These are phyloP conservation scores for Chrysochromulina parva DNA, from an alignment of 78 protist genomes.

Conservation along the genomic window DNA sequence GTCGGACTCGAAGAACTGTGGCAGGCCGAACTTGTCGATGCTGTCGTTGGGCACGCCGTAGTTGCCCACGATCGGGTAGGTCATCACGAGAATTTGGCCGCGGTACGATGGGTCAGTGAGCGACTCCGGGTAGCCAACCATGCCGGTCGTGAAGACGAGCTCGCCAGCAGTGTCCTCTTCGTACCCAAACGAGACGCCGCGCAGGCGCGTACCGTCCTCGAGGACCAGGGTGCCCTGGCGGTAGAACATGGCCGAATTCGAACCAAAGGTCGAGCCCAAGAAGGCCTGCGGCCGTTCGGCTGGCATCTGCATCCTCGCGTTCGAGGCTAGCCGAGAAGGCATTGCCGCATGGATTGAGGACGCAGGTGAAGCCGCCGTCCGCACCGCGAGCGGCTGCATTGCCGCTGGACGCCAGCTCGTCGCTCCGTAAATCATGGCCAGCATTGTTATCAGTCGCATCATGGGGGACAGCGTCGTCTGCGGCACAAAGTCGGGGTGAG, in stretches of 20 bases:
- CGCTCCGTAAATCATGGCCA: too few species aligned
- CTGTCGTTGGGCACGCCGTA: conserved; percentile 89
- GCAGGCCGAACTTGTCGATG: conserved; percentile 65
- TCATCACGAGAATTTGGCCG: conserved; percentile 88
- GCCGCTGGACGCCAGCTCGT: too few species aligned
- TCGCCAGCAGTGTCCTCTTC: conserved; percentile 78
- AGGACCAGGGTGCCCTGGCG: conserved; percentile 70
- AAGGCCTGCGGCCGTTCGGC: not conserved
- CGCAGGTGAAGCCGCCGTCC: too few species aligned
- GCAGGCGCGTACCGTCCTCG: conserved; percentile 84
- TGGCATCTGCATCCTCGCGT: not conserved
- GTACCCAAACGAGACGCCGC: conserved; percentile 88
- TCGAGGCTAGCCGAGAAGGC: too few species aligned
- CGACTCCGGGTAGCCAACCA: conserved; percentile 96
- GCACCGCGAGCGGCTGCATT: too few species aligned
- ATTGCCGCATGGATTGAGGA: too few species aligned
- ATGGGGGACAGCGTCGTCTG: too few species aligned
- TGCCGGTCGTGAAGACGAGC: conserved; percentile 91
- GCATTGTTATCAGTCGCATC: not conserved
- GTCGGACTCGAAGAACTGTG: conserved; percentile 67
- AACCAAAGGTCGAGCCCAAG: conserved; percentile 7
- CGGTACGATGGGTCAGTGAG: conserved; percentile 95
- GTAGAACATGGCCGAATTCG: not conserved
- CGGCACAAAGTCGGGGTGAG: too few species aligned
- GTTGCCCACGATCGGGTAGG: conserved; percentile 93